phyloP scores from a whole-genome alignment of 2,329 filamentous ascomycete species.

The Aspergillus thermomutatus region DNA sequence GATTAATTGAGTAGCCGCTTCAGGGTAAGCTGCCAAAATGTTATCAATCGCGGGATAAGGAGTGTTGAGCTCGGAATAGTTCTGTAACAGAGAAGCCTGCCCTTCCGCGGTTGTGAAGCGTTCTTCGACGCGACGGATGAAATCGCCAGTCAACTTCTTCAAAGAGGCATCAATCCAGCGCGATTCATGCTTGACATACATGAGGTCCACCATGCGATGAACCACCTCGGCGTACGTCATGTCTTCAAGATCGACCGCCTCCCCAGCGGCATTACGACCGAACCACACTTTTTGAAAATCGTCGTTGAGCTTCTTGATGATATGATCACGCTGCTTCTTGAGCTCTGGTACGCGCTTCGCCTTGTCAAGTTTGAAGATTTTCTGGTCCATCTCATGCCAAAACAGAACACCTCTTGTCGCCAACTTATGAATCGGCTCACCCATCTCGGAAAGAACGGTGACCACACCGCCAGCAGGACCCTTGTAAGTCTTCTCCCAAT shows the following conservation, averaged over 20 bases:
- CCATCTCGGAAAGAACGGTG: constrained; percentile 97
- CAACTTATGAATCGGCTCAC: constrained; percentile 97
- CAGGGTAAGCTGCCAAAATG: constrained; percentile 78
- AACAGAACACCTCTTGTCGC: constrained; percentile 93
- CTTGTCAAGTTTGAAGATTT: constrained; percentile 95
- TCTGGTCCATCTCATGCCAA: constrained; percentile 98
- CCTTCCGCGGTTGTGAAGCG: constrained; percentile 75
- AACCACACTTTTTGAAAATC: constrained; percentile 99
- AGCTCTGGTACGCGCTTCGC: constrained; percentile 86
- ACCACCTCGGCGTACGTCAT: constrained; percentile 94
- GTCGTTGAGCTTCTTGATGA: constrained; percentile 92
- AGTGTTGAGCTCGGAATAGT: constrained; percentile 79
- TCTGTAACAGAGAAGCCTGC: constrained; percentile 81
- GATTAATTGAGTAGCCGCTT: constrained; percentile 86
- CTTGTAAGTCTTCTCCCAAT: constrained; percentile 95
- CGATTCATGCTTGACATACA: constrained; percentile 86
- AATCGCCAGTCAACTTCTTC: constrained; percentile 81
- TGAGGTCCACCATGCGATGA: constrained; percentile 80
- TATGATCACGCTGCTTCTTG: constrained; percentile 83
- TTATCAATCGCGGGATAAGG: constrained; percentile 75
- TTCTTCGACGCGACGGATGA: constrained; percentile 95
- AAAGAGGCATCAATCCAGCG: constrained; percentile 90
- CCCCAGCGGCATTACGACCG: constrained; percentile 73
- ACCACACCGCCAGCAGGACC: constrained; percentile 88
- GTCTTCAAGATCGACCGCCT: constrained; percentile 84